These are phyloP conservation scores for Rhododendron vialii DNA, from an alignment of 148 eudicot species.

Conservation along the genomic window DNA sequence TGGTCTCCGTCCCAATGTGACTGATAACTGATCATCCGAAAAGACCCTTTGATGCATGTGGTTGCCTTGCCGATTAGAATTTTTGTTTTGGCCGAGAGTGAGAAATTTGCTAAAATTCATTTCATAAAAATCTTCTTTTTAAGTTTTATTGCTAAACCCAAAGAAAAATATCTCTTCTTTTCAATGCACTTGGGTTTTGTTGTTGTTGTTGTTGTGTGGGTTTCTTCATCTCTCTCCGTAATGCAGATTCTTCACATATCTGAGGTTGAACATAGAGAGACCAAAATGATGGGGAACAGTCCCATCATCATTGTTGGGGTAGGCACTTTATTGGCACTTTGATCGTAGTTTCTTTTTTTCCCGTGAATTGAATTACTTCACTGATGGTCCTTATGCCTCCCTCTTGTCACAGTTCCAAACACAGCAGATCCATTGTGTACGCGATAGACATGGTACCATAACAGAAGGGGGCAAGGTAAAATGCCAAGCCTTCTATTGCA, in stretches of 20 bases:
- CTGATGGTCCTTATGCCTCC: slow-evolving; percentile 12
- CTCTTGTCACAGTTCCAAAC: slow-evolving; percentile 74
- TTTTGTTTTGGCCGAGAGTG: not conserved
- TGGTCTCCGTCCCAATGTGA: not conserved
- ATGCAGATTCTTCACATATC: slow-evolving; percentile 85
- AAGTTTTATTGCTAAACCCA: not conserved
- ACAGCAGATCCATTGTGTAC: slow-evolving; percentile 82
- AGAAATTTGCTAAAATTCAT: not conserved
- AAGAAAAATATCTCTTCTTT: no score
- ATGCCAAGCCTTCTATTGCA: not conserved
- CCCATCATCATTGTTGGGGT: slow-evolving; percentile 78
- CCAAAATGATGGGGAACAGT: slow-evolving; percentile 89
- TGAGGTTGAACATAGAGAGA: slow-evolving; percentile 79
- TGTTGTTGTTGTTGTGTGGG: no score
- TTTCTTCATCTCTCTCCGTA: not conserved
- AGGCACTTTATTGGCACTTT: slow-evolving; percentile 13
- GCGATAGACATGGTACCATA: slow-evolving; percentile 64
- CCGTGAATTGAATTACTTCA: not conserved
- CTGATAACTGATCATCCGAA: not conserved
- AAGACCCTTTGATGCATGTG: not conserved
- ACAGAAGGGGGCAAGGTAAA: slow-evolving; percentile 87
- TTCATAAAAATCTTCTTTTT: not conserved
- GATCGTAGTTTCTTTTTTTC: not conserved
- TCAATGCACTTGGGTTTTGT: no score
- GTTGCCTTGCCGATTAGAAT: not conserved